Evolutionary conservation across 371 early-diverging fungal species (phyloP).

Genomic region (Syncephalastrum contaminatum): DNA sequence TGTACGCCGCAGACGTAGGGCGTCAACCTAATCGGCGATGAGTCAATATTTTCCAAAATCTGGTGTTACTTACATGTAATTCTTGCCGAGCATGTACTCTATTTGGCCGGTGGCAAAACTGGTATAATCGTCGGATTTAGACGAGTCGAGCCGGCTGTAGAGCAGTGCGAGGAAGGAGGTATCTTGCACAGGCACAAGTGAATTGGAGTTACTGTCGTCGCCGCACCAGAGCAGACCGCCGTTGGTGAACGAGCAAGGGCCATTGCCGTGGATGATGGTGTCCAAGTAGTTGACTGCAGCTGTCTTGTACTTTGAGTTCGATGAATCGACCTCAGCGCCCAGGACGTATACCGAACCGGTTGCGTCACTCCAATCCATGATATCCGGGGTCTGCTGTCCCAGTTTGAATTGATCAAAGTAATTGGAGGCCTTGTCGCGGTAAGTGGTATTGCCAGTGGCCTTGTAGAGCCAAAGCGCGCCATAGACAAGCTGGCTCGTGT

Average conservation of each 20-base stretch:
- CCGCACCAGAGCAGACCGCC: constrained; percentile 59
- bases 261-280: constrained; percentile 22
- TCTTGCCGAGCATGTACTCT: constrained; percentile 59
- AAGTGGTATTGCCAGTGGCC: constrained; percentile 44
- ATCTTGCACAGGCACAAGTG: constrained; percentile 48
- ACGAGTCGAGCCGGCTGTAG: constrained; percentile 27
- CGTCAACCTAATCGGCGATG: constrained; percentile 26
- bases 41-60: too few relatives aligned
- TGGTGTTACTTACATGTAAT: constrained; percentile 35
- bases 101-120: constrained; percentile 51
- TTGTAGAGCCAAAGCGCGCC: constrained; percentile 66
- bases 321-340: constrained; percentile 46
- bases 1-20: constrained; percentile 66
- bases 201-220: constrained; percentile 47
- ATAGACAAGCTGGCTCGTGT: constrained; percentile 53
- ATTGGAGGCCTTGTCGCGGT: constrained; percentile 45
- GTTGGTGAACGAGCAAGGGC: constrained; percentile 45
- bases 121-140: constrained; percentile 32
- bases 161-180: constrained; percentile 42
- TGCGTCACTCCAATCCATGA: constrained; percentile 59
- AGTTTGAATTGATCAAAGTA: constrained; percentile 46
- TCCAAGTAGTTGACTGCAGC: constrained; percentile 39
- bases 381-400: neutral
- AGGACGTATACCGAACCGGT: constrained; percentile 50
- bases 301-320: constrained; percentile 34